These are phyloP conservation scores for Manihot esculenta DNA, from an alignment of 441 rosid genomes.

Conservation along the genomic window DNA sequence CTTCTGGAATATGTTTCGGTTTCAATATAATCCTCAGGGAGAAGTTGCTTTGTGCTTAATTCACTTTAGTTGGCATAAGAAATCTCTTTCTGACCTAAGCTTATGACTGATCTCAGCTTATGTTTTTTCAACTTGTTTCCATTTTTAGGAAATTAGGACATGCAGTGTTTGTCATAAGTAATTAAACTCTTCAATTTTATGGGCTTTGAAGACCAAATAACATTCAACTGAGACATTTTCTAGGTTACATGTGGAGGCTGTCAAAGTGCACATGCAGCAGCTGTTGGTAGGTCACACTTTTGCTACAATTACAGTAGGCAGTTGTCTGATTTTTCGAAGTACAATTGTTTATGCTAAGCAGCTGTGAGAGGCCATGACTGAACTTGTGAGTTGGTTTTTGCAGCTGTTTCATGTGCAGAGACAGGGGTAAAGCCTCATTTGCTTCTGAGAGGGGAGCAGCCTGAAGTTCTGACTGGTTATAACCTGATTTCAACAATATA, in stretches of 20 bases:
- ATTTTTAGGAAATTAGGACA: constrained; percentile 1
- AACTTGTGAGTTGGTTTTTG: constrained; percentile 28
- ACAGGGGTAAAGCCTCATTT: constrained; percentile 78
- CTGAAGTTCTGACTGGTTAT: constrained; percentile 75
- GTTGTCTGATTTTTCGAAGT: constrained; percentile 11
- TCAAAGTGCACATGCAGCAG: constrained; percentile 92
- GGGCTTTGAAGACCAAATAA: constrained; percentile 26
- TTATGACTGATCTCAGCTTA: background rate
- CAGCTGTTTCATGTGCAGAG: constrained; percentile 94
- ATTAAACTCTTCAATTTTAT: constrained; percentile 15
- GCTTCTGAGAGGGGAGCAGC: constrained; percentile 88
- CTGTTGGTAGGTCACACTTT: constrained; percentile 58
- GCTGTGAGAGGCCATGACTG: constrained; percentile 6
- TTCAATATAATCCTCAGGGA: background rate
- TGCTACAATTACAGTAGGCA: constrained; percentile 1
- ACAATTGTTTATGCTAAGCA: constrained; percentile 3
- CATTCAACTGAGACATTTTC: constrained; percentile 35
- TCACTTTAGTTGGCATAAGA: background rate
- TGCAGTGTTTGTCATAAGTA: background rate
- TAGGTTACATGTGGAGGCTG: constrained; percentile 97
- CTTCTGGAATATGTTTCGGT: background rate
- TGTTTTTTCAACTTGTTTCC: background rate
- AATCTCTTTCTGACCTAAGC: background rate
- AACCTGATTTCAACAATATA: constrained; percentile 70
- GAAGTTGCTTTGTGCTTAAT: background rate